Evolutionary conservation across 2,329 filamentous ascomycete species (phyloP).

Genomic region (Fusarium sp.): DNA sequence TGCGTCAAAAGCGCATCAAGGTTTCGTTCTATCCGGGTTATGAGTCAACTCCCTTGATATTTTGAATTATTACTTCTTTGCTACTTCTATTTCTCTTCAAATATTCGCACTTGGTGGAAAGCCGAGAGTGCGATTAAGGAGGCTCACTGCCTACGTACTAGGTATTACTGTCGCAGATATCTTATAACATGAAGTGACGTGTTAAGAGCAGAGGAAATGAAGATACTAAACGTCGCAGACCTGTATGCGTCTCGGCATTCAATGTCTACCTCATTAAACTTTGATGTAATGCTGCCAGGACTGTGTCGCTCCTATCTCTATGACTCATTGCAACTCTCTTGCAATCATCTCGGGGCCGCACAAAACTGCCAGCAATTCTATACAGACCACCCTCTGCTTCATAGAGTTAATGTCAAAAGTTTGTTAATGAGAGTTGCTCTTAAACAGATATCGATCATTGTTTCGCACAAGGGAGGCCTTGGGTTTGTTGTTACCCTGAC

Average conservation of each 20-base stretch:
- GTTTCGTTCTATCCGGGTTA: neutral
- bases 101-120: neutral
- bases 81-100: neutral
- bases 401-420: neutral
- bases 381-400: neutral
- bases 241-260: neutral
- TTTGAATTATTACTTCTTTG: neutral
- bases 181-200: neutral
- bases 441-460: neutral
- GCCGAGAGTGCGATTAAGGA: neutral
- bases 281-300: neutral
- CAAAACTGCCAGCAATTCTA: neutral
- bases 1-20: neutral
- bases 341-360: neutral
- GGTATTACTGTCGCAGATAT: neutral
- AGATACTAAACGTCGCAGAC: no score
- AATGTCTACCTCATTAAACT: neutral
- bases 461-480: neutral
- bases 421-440: neutral
- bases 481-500: neutral
- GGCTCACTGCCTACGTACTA: no score
- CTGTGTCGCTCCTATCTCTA: neutral
- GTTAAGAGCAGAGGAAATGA: neutral
- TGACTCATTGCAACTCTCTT: neutral
- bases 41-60: neutral